phyloP scores from a whole-genome alignment of 164 flowering plant genomes.

The Umbilicus rupestris region DNA sequence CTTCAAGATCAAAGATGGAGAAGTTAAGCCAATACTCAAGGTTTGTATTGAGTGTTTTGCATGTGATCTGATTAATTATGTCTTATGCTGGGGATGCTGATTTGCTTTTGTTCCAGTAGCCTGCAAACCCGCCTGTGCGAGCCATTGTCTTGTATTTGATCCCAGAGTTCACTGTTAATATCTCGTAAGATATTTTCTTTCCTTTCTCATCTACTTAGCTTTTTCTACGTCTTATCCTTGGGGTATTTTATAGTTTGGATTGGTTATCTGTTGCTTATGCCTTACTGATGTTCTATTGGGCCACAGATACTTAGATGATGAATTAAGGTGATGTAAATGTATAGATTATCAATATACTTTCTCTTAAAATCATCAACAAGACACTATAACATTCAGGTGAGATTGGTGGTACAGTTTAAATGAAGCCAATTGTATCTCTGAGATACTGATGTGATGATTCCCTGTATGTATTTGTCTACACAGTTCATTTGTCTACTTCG shows the following conservation, averaged over 20 bases:
- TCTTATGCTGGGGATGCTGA: constrained; percentile 1
- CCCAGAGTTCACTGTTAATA: constrained; percentile 44
- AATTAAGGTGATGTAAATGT: background rate
- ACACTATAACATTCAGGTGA: too few species aligned
- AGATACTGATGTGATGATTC: too few species aligned
- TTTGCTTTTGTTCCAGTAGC: constrained; percentile 27
- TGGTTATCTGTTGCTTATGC: too few species aligned
- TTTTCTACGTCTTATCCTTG: too few species aligned
- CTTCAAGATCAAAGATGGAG: constrained; percentile 62
- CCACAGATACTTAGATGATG: too few species aligned
- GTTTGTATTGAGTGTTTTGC: constrained; percentile 18
- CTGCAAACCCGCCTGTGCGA: constrained; percentile 85
- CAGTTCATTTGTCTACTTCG: background rate
- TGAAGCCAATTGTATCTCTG: too few species aligned
- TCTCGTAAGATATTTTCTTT: constrained; percentile 49
- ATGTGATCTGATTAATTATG: background rate
- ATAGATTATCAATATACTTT: background rate
- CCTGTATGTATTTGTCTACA: too few species aligned
- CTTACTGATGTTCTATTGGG: too few species aligned
- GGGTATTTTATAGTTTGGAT: too few species aligned
- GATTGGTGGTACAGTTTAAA: too few species aligned
- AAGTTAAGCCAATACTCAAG: constrained; percentile 72
- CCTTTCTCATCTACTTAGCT: too few species aligned
- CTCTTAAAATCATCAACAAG: background rate
- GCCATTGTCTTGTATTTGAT: constrained; percentile 74